A percentile compares a stretch with the other conserved stretches of the same genome.
Evolutionary conservation across 495 filamentous ascomycete species (phyloP).

Genomic region (Choiromyces venosus): DNA sequence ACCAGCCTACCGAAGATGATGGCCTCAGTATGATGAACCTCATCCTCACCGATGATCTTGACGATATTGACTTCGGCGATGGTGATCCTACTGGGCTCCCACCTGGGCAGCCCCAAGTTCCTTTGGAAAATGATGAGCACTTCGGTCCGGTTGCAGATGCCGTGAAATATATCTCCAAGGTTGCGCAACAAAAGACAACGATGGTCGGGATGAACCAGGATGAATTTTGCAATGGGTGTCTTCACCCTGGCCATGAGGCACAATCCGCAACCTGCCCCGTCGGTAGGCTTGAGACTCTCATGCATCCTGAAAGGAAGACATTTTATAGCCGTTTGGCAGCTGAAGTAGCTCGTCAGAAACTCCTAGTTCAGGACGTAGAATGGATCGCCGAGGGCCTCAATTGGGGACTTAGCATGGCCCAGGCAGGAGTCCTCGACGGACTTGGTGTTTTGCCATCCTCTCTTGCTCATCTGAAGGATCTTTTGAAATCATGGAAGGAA

Average conservation of each 20-base stretch:
- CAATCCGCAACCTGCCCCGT: conserved; percentile 14
- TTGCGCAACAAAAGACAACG: neutral
- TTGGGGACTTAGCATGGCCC: conserved; percentile 20
- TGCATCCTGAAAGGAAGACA: conserved; percentile 5
- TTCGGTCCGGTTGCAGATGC: neutral
- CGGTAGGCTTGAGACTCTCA: conserved; percentile 5
- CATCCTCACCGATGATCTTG: neutral
- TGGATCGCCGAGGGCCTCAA: conserved; percentile 22
- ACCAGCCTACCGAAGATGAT: too few relatives aligned
- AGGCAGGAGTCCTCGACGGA: conserved; percentile 16
- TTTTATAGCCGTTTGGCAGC: conserved; percentile 17
- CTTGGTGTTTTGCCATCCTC: conserved; percentile 21
- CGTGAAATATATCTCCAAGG: neutral
- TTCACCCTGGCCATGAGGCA: conserved; percentile 26
- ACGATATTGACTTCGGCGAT: neutral
- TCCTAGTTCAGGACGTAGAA: conserved; percentile 17
- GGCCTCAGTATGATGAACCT: neutral
- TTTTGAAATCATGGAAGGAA: conserved; percentile 17
- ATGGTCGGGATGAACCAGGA: conserved; percentile 13
- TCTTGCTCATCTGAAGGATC: conserved; percentile 9
- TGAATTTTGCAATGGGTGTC: conserved; percentile 23
- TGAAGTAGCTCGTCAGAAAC: conserved; percentile 5
- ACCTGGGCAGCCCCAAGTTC: neutral
- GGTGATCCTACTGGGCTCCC: neutral
- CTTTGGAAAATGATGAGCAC: neutral